A percentile compares a stretch with the other conserved stretches of the same genome.
Conservation (phyloP, 768 basidiomycete species). For the Leccinum variicolor region DNA sequence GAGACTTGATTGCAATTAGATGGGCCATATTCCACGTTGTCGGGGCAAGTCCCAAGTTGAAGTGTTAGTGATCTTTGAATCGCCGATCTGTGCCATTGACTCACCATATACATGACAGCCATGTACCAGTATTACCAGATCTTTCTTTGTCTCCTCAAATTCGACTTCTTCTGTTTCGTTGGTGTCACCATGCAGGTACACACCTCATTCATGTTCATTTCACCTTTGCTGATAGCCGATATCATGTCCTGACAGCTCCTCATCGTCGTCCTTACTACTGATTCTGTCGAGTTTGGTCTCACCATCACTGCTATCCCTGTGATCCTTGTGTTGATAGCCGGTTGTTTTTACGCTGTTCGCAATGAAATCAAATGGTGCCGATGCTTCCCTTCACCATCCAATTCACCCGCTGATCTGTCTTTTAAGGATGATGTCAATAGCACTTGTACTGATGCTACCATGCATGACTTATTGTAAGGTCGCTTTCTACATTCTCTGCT, state of each 20-base stretch:
- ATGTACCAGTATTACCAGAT: conserved; percentile 92
- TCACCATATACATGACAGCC: conserved; percentile 38
- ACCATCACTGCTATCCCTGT: conserved; percentile 84
- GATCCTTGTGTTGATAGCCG: conserved; percentile 61
- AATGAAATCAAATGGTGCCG: conserved; percentile 77
- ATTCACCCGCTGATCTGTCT: conserved; percentile 1
- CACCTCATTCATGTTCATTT: background rate
- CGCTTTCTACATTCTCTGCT: background rate
- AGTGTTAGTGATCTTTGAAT: conserved; percentile 47
- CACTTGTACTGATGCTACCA: conserved; percentile 74
- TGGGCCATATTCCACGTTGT: conserved; percentile 93
- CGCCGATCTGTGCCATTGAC: background rate
- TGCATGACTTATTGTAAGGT: conserved; percentile 73
- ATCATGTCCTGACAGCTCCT: conserved; percentile 50
- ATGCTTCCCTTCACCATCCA: background rate
- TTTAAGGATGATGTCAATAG: conserved; percentile 62
- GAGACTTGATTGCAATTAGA: conserved; percentile 35
- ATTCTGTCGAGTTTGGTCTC: conserved; percentile 75
- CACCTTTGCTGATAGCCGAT: background rate
- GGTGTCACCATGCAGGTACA: conserved; percentile 86
- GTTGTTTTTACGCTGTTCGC: conserved; percentile 69
- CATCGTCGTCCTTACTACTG: conserved; percentile 63
- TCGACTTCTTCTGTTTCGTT: conserved; percentile 85
- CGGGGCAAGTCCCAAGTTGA: conserved; percentile 82
- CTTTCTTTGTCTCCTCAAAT: conserved; percentile 83